Percentiles rank a stretch among this genome's conserved stretches.
Conservation (phyloP, 352 stramenopile genomes). For the Globisporangium solare region DNA sequence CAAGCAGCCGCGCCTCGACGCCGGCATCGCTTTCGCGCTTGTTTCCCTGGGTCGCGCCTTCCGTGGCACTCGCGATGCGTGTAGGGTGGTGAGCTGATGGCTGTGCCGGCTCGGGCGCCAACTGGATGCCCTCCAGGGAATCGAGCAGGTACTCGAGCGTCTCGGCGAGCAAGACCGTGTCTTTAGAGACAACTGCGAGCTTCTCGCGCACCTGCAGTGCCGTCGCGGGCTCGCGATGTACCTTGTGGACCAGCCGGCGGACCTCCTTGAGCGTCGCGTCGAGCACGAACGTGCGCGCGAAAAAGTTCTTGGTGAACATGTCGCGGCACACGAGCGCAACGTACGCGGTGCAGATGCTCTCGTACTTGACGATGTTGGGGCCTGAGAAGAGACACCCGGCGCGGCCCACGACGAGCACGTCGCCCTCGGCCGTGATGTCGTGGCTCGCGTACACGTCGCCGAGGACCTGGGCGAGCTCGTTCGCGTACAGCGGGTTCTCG, state of each 20-base stretch:
- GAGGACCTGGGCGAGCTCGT: constrained; percentile 94
- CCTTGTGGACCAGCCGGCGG: constrained; percentile 84
- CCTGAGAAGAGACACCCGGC: constrained; percentile 92
- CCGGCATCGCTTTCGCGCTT: constrained; percentile 35
- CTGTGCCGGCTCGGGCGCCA: constrained; percentile 1
- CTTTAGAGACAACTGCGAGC: constrained; percentile 89
- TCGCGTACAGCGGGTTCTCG: constrained; percentile 91
- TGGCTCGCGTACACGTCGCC: constrained; percentile 92
- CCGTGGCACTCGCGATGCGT: not conserved
- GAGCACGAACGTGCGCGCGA: constrained; percentile 94
- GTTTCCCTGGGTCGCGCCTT: not conserved
- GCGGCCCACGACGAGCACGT: constrained; percentile 94
- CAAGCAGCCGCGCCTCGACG: constrained; percentile 74
- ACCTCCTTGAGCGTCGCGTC: constrained; percentile 95
- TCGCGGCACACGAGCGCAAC: constrained; percentile 95
- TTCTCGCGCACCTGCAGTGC: constrained; percentile 87
- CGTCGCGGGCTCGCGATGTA: constrained; percentile 81
- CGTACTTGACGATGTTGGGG: constrained; percentile 94
- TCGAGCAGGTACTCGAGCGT: constrained; percentile 95
- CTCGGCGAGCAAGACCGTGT: constrained; percentile 95
- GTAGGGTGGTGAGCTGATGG: constrained; percentile 15
- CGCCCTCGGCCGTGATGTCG: constrained; percentile 90
- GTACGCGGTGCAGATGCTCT: constrained; percentile 94
- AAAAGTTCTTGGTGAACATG: constrained; percentile 98
- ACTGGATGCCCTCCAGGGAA: constrained; percentile 88